These are phyloP conservation scores for Pyronema omphalodes DNA, from an alignment of 495 filamentous ascomycete genomes.

Conservation along the genomic window DNA sequence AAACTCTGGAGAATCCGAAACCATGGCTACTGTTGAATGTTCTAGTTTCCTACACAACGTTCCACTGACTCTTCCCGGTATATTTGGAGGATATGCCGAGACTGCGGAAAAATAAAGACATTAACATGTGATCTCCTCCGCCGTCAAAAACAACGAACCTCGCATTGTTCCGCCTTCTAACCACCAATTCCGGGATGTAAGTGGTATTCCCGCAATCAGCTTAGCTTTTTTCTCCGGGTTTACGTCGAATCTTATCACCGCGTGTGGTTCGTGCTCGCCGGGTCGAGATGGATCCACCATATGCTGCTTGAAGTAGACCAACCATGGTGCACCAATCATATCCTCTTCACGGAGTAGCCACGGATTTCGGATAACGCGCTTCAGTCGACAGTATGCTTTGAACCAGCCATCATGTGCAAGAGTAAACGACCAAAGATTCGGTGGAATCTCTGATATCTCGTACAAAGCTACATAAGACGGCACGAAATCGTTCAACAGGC, in stretches of 20 bases:
- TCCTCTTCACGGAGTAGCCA: constrained; percentile 14
- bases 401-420: constrained; percentile 20
- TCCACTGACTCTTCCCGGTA: constrained; percentile 14
- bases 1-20: constrained; percentile 28
- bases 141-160: neutral
- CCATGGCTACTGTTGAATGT: constrained; percentile 30
- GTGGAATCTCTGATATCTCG: constrained; percentile 10
- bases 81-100: constrained; percentile 17
- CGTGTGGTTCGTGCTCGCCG: constrained; percentile 5
- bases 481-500: constrained; percentile 5
- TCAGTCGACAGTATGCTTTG: constrained; percentile 13
- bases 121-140: neutral
- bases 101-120: constrained; percentile 11
- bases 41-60: constrained; percentile 20
- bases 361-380: constrained; percentile 2
- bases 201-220: constrained; percentile 13
- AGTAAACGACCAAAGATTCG: constrained; percentile 14
- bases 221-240: constrained; percentile 2
- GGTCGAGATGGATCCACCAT: constrained; percentile 2
- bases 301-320: constrained; percentile 21
- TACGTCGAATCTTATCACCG: constrained; percentile 9
- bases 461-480: constrained; percentile 3
- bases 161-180: constrained; percentile 2
- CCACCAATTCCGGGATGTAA: constrained; percentile 9
- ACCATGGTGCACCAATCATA: constrained; percentile 11